Conservation (phyloP, 139 green algal species). For the Chlamydomonas asymmetrica region DNA sequence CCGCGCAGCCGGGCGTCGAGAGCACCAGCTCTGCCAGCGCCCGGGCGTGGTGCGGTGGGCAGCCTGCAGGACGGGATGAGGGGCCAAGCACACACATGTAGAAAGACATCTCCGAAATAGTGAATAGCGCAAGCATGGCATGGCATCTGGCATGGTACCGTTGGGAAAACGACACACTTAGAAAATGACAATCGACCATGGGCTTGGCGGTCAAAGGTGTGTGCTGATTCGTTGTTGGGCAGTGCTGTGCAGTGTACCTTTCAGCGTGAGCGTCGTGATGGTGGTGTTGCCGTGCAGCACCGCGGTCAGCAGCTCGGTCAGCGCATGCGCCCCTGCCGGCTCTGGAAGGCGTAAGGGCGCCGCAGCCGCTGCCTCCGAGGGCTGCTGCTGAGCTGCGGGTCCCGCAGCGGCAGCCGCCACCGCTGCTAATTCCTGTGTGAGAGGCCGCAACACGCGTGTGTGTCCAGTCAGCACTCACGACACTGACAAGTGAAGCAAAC, state of each 20-base stretch:
- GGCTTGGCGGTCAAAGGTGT: no score
- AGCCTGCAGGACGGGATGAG: background rate
- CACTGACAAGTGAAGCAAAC: no score
- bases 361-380: background rate
- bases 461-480: no score
- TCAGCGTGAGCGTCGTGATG: slow-evolving; percentile 34
- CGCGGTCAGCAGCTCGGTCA: slow-evolving; percentile 12
- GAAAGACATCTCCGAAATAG: no score
- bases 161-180: no score
- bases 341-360: background rate
- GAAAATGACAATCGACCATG: no score
- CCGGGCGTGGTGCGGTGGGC: slow-evolving; percentile 7
- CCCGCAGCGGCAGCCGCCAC: slow-evolving; percentile 2
- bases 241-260: no score
- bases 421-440: no score
- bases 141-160: no score
- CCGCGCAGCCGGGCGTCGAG: background rate
- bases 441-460: no score
- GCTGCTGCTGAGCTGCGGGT: slow-evolving; percentile 3
- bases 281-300: slow-evolving; percentile 32
- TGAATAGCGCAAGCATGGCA: no score
- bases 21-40: slow-evolving; percentile 10
- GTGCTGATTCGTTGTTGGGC: no score
- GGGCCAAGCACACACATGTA: background rate
- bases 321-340: background rate